Evolutionary conservation across 768 basidiomycete genomes (phyloP), one percentile per base, ranked within the genome.

Genomic region (Calocybe indica): DNA sequence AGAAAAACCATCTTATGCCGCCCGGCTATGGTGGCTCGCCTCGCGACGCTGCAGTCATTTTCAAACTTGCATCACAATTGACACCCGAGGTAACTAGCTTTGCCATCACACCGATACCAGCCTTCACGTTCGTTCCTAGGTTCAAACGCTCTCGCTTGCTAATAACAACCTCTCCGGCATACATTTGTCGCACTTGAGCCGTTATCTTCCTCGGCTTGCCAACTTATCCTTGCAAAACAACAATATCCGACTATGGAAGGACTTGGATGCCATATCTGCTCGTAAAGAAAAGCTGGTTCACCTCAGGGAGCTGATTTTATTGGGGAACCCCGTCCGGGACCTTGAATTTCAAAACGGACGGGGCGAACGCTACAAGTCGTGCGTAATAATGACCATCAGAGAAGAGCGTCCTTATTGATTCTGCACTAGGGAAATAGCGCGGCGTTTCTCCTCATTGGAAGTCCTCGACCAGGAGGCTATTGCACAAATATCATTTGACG

Each of bases 401-500:
- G 12, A 32, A 34, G 14, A 14, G 7, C 35, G 22, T 12, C 3
- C 29, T 28, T 29, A 28, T 30, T 45, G 22, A 43, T 38, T 6
- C 51, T 32, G 44, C 51, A 47, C 30, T 59, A 93, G 93, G 54
- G 88, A 93, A 52, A 76, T 95, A 49, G 74, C 80, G 9, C 77
- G 85, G 37, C 83, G 89, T 38, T 93, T 97, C 60, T 75, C 88
- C 1, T 79, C 88, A 30, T 65, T 98, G 36, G 79, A 83, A 47
- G 85, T 94, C 51, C 73, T 97, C 47, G 95, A 98, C 61, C 79
- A 83, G 52, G 83, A 87, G 60, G 75, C 88, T 6, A 80, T 97
- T 41, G 70, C 80, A 5, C 74, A 85, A 59, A 91, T 95, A 48
- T 78, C 80, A 1, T 94, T 93, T 54, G 91, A 89, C 55, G 76